Base-by-base conservation (phyloP, 768 basidiomycete genomes). In the Xerocomus spinulosus region DNA sequence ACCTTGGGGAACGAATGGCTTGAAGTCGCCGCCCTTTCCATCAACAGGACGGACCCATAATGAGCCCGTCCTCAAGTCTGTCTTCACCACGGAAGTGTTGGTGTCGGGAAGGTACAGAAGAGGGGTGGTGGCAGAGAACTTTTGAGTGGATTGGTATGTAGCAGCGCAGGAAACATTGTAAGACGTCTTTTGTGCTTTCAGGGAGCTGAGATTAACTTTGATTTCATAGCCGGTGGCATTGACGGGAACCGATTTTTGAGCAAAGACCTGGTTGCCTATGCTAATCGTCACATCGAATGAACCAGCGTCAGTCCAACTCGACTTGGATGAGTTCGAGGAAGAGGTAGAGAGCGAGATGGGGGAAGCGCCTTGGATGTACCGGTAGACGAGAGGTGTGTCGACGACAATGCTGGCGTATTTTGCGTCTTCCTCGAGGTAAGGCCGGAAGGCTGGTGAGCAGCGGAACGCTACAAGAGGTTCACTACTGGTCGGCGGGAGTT, bases 1-100 rank as follows among this genome's bases (percentile, higher is more conserved):
- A 0, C 87, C 87, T 37, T 87, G 76, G 0, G 89, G 86, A 48
- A 90, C 62, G 12, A 83, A 63, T 0, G 75, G 66, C 50, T 71
- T 58, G 50, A 66, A 66, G 2, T 24, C 17, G 1, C 55, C 48
- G 17, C 58, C 57, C 6, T 51, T 58, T 17, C 52, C 51, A 40
- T 56, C 28, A 5, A 48, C 63, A 48, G 66, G 68, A 42, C 72
- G 72, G 4, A 65, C 67, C 56, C 76, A 64, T 34, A 78, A 52
- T 8, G 70, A 68, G 2, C 76, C 77, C 1, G 74, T 75, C 21
- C 73, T 66, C 52, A 70, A 44, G 49, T 80, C 78, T 10, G 74
- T 69, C 59, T 78, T 78, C 1, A 76, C 76, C 23, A 76, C 71
- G 4, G 74, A 62, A 15, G 51, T 24, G n/a, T 59, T 53, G 4